Evolutionary conservation across 2,329 filamentous ascomycete species (phyloP).

Genomic region (Cordyceps cateniannulata): DNA sequence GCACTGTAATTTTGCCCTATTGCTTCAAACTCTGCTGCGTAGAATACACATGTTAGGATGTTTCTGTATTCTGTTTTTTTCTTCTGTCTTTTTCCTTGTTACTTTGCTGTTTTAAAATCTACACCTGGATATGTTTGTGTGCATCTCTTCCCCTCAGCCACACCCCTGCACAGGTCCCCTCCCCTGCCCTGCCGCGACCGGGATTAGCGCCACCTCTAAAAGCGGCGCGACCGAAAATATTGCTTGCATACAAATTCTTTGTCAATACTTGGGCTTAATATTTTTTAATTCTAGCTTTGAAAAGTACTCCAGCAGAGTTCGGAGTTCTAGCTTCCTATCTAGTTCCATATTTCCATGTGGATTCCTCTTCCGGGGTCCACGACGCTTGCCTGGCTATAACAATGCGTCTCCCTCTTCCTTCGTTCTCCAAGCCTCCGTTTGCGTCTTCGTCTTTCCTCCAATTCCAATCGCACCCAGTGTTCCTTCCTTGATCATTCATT

Average conservation of each 20-base stretch:
- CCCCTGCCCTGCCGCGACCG: background rate
- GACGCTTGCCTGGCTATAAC: slow-evolving; percentile 1
- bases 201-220: slow-evolving; percentile 11
- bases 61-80: no score
- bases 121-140: background rate
- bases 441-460: background rate
- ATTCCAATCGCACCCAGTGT: background rate
- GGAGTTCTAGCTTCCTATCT: background rate
- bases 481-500: background rate
- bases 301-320: background rate
- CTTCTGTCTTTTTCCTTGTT: background rate
- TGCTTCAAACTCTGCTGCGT: no score
- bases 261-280: background rate
- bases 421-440: slow-evolving; percentile 4
- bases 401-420: background rate
- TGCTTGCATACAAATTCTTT: background rate
- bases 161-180: background rate
- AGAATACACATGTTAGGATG: no score
- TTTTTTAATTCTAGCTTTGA: background rate
- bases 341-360: slow-evolving; percentile 3
- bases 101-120: no score
- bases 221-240: slow-evolving; percentile 7
- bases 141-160: background rate
- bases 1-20: no score
- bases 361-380: background rate